Percentiles rank a stretch among this genome's conserved stretches.
These are phyloP conservation scores for Solanum commersonii DNA, from an alignment of 257 asterid species.

Conservation along the genomic window DNA sequence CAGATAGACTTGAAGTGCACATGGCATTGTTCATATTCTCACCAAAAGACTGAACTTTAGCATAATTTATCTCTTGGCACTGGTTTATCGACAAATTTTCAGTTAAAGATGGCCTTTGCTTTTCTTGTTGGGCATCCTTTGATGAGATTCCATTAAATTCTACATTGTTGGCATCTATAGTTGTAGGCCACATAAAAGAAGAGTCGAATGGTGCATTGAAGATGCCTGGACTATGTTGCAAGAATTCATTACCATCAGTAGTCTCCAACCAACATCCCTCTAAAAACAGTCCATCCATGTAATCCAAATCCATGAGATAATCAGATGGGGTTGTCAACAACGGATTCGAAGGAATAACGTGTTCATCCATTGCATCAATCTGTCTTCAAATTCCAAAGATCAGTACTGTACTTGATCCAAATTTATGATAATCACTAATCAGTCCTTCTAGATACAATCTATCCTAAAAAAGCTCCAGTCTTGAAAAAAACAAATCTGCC, in stretches of 20 bases:
- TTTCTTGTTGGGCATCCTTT: constrained; percentile 25
- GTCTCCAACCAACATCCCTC: constrained; percentile 89
- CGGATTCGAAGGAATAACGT: constrained; percentile 32
- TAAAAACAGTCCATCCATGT: constrained; percentile 59
- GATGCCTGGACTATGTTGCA: constrained; percentile 28
- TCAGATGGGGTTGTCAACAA: constrained; percentile 31
- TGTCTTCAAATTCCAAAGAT: constrained; percentile 5
- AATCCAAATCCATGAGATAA: constrained; percentile 70
- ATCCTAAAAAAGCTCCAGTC: background rate
- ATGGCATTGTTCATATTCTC: constrained; percentile 14
- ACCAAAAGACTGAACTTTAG: constrained; percentile 13
- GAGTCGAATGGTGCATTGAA: constrained; percentile 54
- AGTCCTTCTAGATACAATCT: background rate
- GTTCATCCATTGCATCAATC: constrained; percentile 46
- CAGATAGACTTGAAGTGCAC: constrained; percentile 14
- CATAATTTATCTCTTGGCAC: constrained; percentile 20
- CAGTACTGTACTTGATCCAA: constrained; percentile 1
- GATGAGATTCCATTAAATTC: constrained; percentile 19
- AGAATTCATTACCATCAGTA: constrained; percentile 47
- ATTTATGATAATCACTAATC: background rate
- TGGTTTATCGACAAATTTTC: constrained; percentile 44
- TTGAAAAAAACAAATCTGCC: constrained; percentile 12
- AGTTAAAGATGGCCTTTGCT: constrained; percentile 35
- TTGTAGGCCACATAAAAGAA: constrained; percentile 44
- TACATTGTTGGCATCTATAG: constrained; percentile 21